Percentiles rank a stretch among this genome's conserved stretches.
Conservation (phyloP, 2,329 filamentous ascomycete species). For the Lecanosticta acicola region DNA sequence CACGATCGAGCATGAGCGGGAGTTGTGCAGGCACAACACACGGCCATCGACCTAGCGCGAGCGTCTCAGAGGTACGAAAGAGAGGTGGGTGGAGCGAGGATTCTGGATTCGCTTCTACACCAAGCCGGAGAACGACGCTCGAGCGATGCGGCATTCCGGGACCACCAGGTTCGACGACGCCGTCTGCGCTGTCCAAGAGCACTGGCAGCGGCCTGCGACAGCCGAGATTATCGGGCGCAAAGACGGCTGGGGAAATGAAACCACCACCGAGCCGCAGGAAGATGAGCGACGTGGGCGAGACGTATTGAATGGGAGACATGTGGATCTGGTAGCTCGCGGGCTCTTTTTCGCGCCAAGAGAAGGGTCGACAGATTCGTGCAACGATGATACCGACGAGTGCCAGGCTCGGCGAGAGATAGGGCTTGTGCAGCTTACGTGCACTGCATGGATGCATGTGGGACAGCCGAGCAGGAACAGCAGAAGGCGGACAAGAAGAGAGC, state of each 20-base stretch:
- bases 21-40: slow-evolving; percentile 38
- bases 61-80: slow-evolving; percentile 28
- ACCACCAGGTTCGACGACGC: slow-evolving; percentile 12
- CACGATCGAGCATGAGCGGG: slow-evolving; percentile 65
- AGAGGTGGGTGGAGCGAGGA: slow-evolving; percentile 29
- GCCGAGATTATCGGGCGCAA: background rate
- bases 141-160: slow-evolving; percentile 18
- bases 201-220: background rate
- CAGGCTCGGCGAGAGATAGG: too few relatives aligned
- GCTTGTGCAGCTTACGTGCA: too few relatives aligned
- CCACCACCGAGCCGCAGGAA: slow-evolving; percentile 42
- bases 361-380: too few relatives aligned
- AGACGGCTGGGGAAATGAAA: slow-evolving; percentile 39
- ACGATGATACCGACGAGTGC: too few relatives aligned
- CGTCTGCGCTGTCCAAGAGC: slow-evolving; percentile 14
- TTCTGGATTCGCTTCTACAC: slow-evolving; percentile 6
- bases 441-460: too few relatives aligned
- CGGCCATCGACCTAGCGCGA: slow-evolving; percentile 23
- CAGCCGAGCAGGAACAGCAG: background rate
- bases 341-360: too few relatives aligned
- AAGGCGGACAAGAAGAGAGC: background rate
- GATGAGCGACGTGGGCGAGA: slow-evolving; percentile 33
- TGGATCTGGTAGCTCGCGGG: too few relatives aligned
- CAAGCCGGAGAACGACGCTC: slow-evolving; percentile 18
- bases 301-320: slow-evolving; percentile 23